A percentile compares a stretch with the other conserved stretches of the same genome.
phyloP scores from a whole-genome alignment of 768 basidiomycete species.

The Tricholomella constricta region DNA sequence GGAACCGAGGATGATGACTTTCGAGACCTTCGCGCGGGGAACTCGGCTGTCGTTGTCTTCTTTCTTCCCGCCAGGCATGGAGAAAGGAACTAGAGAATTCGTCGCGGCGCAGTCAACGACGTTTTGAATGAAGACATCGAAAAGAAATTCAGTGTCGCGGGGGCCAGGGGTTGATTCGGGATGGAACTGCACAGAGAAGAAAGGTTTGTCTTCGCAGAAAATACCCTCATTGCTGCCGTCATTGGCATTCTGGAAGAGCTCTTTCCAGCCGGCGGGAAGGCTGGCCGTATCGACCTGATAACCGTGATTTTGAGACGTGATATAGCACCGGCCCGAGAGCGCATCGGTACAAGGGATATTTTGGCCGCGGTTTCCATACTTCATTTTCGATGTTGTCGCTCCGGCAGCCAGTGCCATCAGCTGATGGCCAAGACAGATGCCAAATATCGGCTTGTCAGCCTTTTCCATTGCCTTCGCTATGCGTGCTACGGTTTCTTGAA shows the following conservation, averaged over 20 bases:
- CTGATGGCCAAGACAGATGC: slow-evolving; percentile 98
- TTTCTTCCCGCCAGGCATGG: slow-evolving; percentile 77
- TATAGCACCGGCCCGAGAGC: slow-evolving; percentile 94
- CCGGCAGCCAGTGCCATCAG: slow-evolving; percentile 93
- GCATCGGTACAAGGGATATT: slow-evolving; percentile 98
- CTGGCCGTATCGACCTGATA: slow-evolving; percentile 87
- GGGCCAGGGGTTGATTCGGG: slow-evolving; percentile 97
- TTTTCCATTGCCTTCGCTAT: slow-evolving; percentile 69
- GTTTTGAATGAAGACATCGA: slow-evolving; percentile 94
- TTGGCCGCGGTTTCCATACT: slow-evolving; percentile 98
- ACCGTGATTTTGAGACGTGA: slow-evolving; percentile 99
- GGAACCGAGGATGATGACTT: slow-evolving; percentile 96
- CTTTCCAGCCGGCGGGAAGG: slow-evolving; percentile 86
- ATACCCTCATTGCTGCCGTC: slow-evolving; percentile 98
- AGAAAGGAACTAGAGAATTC: slow-evolving; percentile 54
- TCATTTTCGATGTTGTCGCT: slow-evolving; percentile 96
- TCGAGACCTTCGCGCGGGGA: slow-evolving; percentile 78
- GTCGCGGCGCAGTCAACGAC: slow-evolving; percentile 72
- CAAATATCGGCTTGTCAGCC: slow-evolving; percentile 88
- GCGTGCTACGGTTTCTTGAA: slow-evolving; percentile 68
- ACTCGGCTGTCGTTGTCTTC: slow-evolving; percentile 77
- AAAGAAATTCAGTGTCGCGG: slow-evolving; percentile 97
- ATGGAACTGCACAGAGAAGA: slow-evolving; percentile 99
- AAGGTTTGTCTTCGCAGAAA: slow-evolving; percentile 88
- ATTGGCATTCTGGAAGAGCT: slow-evolving; percentile 95